Base-by-base conservation (phyloP, 768 basidiomycete genomes). In the Tephrocybe sp. region DNA sequence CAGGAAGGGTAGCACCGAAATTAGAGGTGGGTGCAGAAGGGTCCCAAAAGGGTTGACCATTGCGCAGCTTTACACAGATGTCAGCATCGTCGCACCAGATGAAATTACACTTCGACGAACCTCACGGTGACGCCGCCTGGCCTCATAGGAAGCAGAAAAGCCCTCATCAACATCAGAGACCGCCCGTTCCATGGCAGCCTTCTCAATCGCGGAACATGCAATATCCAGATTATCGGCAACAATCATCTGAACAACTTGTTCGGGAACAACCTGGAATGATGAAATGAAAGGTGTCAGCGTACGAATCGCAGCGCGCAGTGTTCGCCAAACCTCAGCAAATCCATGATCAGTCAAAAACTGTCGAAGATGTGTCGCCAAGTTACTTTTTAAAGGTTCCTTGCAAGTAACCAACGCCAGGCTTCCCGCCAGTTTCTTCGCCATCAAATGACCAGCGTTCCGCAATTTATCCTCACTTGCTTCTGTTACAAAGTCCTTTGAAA, bases 371-470 rank as follows among this genome's bases (percentile, higher is more conserved):
- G 81, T 86, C 15, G 87, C 85, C 60, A 98, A 84, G 66, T 97
- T 95, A 64, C 87, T 89, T 62, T 93, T 87, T 50, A 99, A 69
- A 1, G 96, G 95, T 61, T 99, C 97, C 66, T 98, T 98, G 77
- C 96, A 98, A 15, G 97, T 98, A 13, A 99, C 97, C 46, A 98
- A 72, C 21, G 97, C 97, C 40, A 99, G 80, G 58, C 91, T 95
- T 32, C 96, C 95, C 13, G 97, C 97, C 44, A 99, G 81, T 65
- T 93, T 96, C 69, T 93, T 92, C 1, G 94, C 95, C 95, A 98
- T 98, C 28, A 93, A 67, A 66, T 97, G 93, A 11, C 90, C 93
- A 21, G 97, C 92, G 60, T 87, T 87, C 27, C 92, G 87, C 61
- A 99, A 69, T 66, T 90, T 95, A 42, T 88, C 84, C 60, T 98